Base-by-base conservation (phyloP, 2,329 filamentous ascomycete genomes). In the Fusarium sp. region DNA sequence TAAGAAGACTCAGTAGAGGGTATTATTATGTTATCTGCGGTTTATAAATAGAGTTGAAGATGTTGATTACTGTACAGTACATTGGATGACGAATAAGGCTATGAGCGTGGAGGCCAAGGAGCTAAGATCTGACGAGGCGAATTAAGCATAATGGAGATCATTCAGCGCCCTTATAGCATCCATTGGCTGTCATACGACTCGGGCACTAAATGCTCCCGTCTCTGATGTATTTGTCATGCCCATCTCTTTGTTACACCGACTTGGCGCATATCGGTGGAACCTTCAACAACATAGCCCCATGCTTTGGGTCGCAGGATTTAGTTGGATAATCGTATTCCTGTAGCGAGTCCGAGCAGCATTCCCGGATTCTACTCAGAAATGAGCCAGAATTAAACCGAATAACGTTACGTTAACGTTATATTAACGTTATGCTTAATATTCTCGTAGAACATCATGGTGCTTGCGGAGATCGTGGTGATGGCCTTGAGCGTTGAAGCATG, bases 191-290 rank as follows among this genome's bases (percentile, higher is more conserved):
- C 2, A 10, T 16, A 33, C 18, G 26, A 16, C 3, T 18, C 29
- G 47, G 31, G 18, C 49, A 20, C 26, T 56, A 18, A 33, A 39
- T 39, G 15, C 4, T 43, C n/a, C 47, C 48, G 38, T 24, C 43
- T 31, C 20, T 16, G 18, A 8, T 9, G 31, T 8, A 69, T 73
- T 74, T 72, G 71, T 74, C 64, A 74, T 63, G 24, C 8, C 28
- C 2, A n/a, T 11, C 5, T 18, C 28, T 9, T 15, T 53, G 35
- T 74, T 72, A 6, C 12, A 8, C 71, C 69, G 71, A 58, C 58
- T 62, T 70, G 60, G 60, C 65, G 4, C 21, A 20, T 8, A 33
- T 13, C 2, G 7, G 26, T 37, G 41, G 28, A 39, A 39, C 24
- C 12, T 23, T 8, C n/a, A 23, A 42, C 6, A 29, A 6, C 35